These are phyloP conservation scores for Prunus yedoensis DNA, from an alignment of 331 rosid species.

Conservation along the genomic window DNA sequence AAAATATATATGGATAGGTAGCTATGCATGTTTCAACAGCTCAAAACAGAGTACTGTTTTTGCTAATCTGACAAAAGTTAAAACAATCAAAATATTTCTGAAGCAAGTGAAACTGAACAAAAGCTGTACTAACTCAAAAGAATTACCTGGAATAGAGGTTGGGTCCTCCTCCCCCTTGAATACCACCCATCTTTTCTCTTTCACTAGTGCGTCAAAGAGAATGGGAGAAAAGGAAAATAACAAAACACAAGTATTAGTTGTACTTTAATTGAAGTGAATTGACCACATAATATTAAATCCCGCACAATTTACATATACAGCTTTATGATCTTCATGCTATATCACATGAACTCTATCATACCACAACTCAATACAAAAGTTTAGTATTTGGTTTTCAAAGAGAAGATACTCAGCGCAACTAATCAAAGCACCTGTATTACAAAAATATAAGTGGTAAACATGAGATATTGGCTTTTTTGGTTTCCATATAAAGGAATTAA, in stretches of 20 bases:
- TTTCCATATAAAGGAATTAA: background rate
- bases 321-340: background rate
- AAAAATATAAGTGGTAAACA: background rate
- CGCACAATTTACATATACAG: background rate
- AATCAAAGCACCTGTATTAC: background rate
- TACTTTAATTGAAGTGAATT: background rate
- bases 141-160: slow-evolving; percentile 83
- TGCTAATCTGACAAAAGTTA: slow-evolving; percentile 2
- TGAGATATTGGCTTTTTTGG: background rate
- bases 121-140: slow-evolving; percentile 10
- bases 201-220: slow-evolving; percentile 52
- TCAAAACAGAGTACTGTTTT: background rate
- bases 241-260: slow-evolving; percentile 24
- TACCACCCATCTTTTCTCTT: slow-evolving; percentile 94
- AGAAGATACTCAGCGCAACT: background rate
- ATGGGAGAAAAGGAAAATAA: background rate
- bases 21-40: background rate
- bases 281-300: background rate
- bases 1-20: background rate
- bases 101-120: slow-evolving; percentile 13
- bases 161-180: slow-evolving; percentile 93
- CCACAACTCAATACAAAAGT: background rate
- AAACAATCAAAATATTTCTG: background rate
- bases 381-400: background rate
- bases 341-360: background rate